phyloP scores from a whole-genome alignment of 345 rosid genomes.

The Hibiscus trionum region DNA sequence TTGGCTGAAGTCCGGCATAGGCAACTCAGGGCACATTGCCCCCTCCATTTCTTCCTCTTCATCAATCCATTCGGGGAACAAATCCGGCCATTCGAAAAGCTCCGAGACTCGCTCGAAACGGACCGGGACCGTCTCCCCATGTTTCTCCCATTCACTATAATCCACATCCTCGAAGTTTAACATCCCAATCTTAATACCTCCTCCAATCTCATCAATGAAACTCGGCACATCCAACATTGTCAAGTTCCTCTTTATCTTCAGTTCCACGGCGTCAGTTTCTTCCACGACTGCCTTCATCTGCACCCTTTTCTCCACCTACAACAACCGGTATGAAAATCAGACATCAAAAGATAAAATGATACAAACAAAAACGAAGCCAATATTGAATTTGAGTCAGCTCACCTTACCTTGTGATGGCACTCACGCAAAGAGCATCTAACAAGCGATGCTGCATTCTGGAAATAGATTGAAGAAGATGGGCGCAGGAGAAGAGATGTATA shows the following conservation, averaged over 20 bases:
- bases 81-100: conserved; percentile 56
- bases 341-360: background rate
- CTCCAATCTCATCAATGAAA: conserved; percentile 45
- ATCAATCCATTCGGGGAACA: conserved; percentile 96
- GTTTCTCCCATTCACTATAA: conserved; percentile 42
- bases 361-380: background rate
- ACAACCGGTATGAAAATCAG: background rate
- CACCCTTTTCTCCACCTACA: conserved; percentile 46
- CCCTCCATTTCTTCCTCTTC: conserved; percentile 80
- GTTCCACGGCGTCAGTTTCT: conserved; percentile 15
- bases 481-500: conserved; percentile 50
- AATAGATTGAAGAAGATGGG: conserved; percentile 59
- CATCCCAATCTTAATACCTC: conserved; percentile 63
- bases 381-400: conserved; percentile 24
- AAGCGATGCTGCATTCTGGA: conserved; percentile 51
- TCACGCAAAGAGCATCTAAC: conserved; percentile 68
- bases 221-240: conserved; percentile 54
- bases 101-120: conserved; percentile 51
- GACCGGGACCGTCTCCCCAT: conserved; percentile 48
- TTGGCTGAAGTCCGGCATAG: conserved; percentile 58
- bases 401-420: conserved; percentile 94
- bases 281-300: conserved; percentile 56
- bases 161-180: conserved; percentile 72
- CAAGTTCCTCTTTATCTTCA: conserved; percentile 15
- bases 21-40: conserved; percentile 70